These are phyloP conservation scores for Aegilops speltoides DNA, from an alignment of 176 grass and related monocot genomes.

Conservation along the genomic window DNA sequence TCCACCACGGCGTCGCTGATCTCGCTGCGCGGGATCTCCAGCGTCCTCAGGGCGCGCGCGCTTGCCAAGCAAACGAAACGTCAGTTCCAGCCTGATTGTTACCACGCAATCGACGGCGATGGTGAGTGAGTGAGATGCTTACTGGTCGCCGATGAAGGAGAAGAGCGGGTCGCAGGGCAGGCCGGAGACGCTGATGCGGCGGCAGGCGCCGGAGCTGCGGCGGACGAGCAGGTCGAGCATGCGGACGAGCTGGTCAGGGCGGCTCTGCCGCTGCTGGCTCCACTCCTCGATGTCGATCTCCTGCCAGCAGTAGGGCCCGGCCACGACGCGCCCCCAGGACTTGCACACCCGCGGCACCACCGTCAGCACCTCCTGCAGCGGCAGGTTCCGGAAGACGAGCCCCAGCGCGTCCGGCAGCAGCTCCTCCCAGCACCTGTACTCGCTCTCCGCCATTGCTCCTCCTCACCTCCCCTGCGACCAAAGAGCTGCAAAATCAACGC, in stretches of 20 bases:
- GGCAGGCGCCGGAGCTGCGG: slow-evolving; percentile 69
- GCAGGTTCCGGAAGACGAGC: slow-evolving; percentile 82
- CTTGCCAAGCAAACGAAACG: slow-evolving; percentile 12
- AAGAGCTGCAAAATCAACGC: neutral
- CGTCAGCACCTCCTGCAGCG: slow-evolving; percentile 80
- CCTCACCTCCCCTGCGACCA: neutral
- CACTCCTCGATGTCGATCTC: slow-evolving; percentile 96
- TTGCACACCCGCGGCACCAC: slow-evolving; percentile 91
- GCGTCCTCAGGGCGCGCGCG: slow-evolving; percentile 54
- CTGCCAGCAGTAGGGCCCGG: slow-evolving; percentile 95
- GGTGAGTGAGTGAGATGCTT: neutral
- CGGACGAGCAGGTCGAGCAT: slow-evolving; percentile 83
- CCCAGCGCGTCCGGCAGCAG: slow-evolving; percentile 91
- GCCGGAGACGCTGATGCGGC: slow-evolving; percentile 74
- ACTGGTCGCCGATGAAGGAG: slow-evolving; percentile 88
- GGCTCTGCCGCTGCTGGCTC: slow-evolving; percentile 85
- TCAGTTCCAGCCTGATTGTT: no score
- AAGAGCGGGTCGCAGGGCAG: slow-evolving; percentile 71
- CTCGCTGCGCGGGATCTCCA: slow-evolving; percentile 91
- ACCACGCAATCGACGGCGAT: no score
- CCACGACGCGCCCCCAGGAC: slow-evolving; percentile 62
- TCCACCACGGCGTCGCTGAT: slow-evolving; percentile 85
- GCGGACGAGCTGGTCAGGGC: slow-evolving; percentile 67
- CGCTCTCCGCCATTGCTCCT: slow-evolving; percentile 57
- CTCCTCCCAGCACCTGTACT: slow-evolving; percentile 83